phyloP scores from a whole-genome alignment of 1,284 basidiomycete species.

The Ustilago nuda region DNA sequence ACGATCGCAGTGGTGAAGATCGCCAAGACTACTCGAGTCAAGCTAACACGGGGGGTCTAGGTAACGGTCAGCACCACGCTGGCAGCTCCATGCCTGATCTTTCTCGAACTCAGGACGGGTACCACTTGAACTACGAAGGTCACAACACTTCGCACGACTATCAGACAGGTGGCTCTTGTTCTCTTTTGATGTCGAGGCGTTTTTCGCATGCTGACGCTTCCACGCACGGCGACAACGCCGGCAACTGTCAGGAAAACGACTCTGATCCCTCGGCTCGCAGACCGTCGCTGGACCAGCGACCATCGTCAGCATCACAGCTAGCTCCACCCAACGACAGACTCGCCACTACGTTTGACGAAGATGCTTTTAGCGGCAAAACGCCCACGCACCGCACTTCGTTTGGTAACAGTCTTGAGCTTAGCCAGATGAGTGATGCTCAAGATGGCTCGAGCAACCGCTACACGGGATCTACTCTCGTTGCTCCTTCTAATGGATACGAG shows the following conservation, averaged over 20 bases:
- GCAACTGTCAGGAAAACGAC: neutral
- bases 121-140: neutral
- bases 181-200: conserved; percentile 16
- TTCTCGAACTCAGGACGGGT: neutral
- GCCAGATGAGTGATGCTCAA: conserved; percentile 1
- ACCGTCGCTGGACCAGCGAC: neutral
- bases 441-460: neutral
- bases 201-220: conserved; percentile 14
- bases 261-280: neutral
- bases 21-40: conserved; percentile 15
- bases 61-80: neutral
- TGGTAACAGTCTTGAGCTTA: conserved; percentile 5
- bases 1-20: conserved; percentile 14
- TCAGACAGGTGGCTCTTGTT: neutral
- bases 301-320: neutral
- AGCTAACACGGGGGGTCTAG: neutral
- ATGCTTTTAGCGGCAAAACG: conserved; percentile 31
- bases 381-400: conserved; percentile 38
- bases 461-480: neutral
- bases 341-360: conserved; percentile 32
- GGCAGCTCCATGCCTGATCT: conserved; percentile 3
- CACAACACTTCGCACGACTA: neutral
- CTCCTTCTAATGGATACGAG: neutral
- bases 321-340: conserved; percentile 2
- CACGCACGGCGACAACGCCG: neutral